A percentile compares a stretch with the other conserved stretches of the same genome.
Evolutionary conservation across 2,329 filamentous ascomycete species (phyloP).

Genomic region (Colletotrichum lupini): DNA sequence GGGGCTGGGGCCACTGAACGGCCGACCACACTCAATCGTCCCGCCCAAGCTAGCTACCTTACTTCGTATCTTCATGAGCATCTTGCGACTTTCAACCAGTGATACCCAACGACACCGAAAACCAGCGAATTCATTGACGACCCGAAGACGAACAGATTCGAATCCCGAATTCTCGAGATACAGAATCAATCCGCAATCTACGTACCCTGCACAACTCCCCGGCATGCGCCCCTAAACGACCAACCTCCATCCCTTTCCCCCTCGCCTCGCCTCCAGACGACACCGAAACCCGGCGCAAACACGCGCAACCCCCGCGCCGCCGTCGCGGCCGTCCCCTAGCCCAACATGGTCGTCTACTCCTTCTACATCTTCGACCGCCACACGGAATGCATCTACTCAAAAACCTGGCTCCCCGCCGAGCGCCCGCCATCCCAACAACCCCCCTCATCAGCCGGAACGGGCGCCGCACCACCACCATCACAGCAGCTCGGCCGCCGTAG

Average conservation of each 20-base stretch:
- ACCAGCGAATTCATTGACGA: background rate
- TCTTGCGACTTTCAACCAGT: conserved; percentile 9
- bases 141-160: background rate
- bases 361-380: conserved; percentile 99
- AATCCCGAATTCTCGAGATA: no score
- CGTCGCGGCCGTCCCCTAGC: background rate
- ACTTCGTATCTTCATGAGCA: background rate
- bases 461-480: conserved; percentile 29
- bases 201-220: background rate
- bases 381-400: conserved; percentile 97
- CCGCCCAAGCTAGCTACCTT: background rate
- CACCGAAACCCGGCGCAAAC: conserved; percentile 2
- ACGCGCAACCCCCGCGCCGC: background rate
- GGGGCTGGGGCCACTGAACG: conserved; percentile 20
- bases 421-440: conserved; percentile 54
- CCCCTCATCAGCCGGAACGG: conserved; percentile 47
- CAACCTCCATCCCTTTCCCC: background rate
- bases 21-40: conserved; percentile 10
- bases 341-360: conserved; percentile 89
- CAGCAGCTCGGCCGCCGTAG: conserved; percentile 16
- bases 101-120: conserved; percentile 1
- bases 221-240: conserved; percentile 22
- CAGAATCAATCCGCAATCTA: background rate
- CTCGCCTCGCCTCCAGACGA: background rate
- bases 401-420: conserved; percentile 75